Evolutionary conservation across 495 filamentous ascomycete species (phyloP).

Genomic region (Viridothelium virens): DNA sequence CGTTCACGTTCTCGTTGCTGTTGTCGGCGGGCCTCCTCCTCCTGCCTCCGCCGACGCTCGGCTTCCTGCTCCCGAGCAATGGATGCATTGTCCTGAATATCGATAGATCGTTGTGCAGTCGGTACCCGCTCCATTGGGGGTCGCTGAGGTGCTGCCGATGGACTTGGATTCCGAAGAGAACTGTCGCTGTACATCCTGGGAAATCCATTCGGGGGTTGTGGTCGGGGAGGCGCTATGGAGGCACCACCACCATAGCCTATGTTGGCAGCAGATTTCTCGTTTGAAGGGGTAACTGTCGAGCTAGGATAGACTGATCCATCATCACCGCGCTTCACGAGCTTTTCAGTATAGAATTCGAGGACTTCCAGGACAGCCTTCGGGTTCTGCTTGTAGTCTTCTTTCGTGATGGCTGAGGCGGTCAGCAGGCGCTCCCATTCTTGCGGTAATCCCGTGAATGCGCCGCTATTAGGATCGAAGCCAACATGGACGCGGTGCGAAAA

Average conservation of each 20-base stretch:
- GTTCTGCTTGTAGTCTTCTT: conserved; percentile 95
- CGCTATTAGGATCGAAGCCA: conserved; percentile 88
- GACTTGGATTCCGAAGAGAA: conserved; percentile 12
- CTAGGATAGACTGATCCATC: conserved; percentile 71
- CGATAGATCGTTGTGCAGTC: conserved; percentile 11
- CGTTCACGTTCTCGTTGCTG: conserved; percentile 54
- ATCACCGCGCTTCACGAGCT: conserved; percentile 70
- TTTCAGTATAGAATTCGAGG: conserved; percentile 93
- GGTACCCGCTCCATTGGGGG: conserved; percentile 13
- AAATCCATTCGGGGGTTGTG: conserved; percentile 48
- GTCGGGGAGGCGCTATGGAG: conserved; percentile 72
- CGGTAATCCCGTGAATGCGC: conserved; percentile 86
- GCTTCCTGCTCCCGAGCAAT: conserved; percentile 26
- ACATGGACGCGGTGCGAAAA: conserved; percentile 96
- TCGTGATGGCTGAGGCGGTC: conserved; percentile 90
- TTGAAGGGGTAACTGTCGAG: conserved; percentile 58
- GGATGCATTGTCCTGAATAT: conserved; percentile 9
- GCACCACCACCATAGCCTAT: conserved; percentile 55
- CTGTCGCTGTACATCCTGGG: conserved; percentile 20
- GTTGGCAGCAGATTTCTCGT: conserved; percentile 48
- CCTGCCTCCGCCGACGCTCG: conserved; percentile 42
- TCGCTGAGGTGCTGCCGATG: not conserved
- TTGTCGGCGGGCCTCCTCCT: conserved; percentile 32
- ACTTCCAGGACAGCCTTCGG: conserved; percentile 98
- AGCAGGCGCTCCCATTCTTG: conserved; percentile 94